Base-by-base conservation (phyloP, 352 stramenopile genomes). In the Thalassiosira sp. region DNA sequence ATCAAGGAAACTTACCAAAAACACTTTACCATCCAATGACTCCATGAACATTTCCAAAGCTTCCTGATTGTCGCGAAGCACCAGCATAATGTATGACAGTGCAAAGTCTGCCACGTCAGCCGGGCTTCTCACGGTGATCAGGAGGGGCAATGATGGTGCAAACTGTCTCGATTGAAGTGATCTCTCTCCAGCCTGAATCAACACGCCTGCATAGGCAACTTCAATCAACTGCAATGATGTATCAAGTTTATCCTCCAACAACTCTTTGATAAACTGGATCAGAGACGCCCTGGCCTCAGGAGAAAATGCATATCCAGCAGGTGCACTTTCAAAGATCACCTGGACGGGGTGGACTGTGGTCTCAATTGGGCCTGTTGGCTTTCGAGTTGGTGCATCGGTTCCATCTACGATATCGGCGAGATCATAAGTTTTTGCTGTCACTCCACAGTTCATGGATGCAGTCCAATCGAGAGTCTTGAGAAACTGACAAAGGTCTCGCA, bases 251-350 rank as follows among this genome's bases (percentile, higher is more conserved):
- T 46, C 31, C 31, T 15, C 43, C 11, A 73, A 46, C 16, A 73
- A 24, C 15, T 48, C 64, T 20, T 53, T 28, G 3, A 42, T 5
- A 33, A 48, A 57, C 1, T 7, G 3, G 13, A 57, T 27, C 45
- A 67, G 18, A 1, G 42, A 57, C 24, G 13, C 25, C 15, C 15
- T 3, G 45, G 56, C 45, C 16, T 42, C 13, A 20, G 24, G 15
- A 57, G 42, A 51, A 48, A 67, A 43, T 5, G 3, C 3, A 48
- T 42, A 54, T 46, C 43, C 46, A 57, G 28, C 20, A 20, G 46
- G 24, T 24, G 58, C 22, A 16, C 52, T 64, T 42, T 72, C 20
- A 20, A 67, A 67, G 13, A 35, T 48, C 48, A 73, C 24, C 46
- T 65, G 31, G 18, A 73, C 28, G 22, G 20, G 37, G 31, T 73